Base-by-base conservation (phyloP, 495 filamentous ascomycete genomes). In the Umbilicaria muhlenbergii region DNA sequence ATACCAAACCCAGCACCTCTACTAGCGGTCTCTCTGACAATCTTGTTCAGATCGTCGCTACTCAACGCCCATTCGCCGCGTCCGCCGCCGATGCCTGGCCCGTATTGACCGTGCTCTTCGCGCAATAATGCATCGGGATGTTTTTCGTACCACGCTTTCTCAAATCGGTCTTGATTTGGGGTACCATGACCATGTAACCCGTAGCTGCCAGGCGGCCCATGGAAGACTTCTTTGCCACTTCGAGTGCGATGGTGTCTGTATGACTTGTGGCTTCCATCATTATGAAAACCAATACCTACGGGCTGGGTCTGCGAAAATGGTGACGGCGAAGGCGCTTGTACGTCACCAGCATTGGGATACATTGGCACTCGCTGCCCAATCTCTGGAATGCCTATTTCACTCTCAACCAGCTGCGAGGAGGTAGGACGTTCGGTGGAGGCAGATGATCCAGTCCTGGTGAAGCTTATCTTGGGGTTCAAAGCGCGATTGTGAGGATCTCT, bases 331-430 rank as follows among this genome's bases (percentile, higher is more conserved):
- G 91, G 91, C 11, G 91, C 91, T 63, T 99, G 91, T 10, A 99
- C 92, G 60, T 96, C 91, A 36, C 91, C 91, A 34, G 87, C 88
- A 63, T 92, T 77, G 32, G 80, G 80, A 54, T 89, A 81, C 86
- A 99, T 93, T 32, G 91, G 92, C 16, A 96, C 88, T 52, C 86
- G 74, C 54, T 78, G 70, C 33, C 87, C 87, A 48, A 94, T 91
- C 55, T 89, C 82, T 11, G 87, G 89, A 48, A 94, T 93, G 11
- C 89, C 89, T 47, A 81, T 75, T 49, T 87, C 84, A 15, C 83
- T 78, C 11, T 77, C 76, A 42, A 66, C 50, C n/a, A 69, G 62
- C 38, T 69, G 52, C 41, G 68, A 68, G 42, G 55, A 70, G 31
- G 53, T 61, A 43, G 64, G 52, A 42, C 46, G 76, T 50, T 66